Evolutionary conservation across 2,329 filamentous ascomycete species (phyloP).

Genomic region (Tolypocladium paradoxum): DNA sequence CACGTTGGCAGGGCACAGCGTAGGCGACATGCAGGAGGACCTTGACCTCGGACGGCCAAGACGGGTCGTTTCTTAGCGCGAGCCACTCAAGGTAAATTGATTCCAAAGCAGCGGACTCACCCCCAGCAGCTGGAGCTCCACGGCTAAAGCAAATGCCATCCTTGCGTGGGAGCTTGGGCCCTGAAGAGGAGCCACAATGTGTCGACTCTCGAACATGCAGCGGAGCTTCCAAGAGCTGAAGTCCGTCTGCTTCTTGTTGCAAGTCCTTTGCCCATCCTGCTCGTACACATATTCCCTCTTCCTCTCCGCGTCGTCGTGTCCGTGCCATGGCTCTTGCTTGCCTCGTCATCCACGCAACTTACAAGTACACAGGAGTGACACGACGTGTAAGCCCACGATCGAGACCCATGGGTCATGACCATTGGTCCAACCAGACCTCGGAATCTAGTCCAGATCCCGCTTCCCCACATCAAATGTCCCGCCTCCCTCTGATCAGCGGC

Average conservation of each 20-base stretch:
- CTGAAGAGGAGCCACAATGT: not conserved
- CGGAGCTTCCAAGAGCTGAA: not conserved
- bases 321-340: not conserved
- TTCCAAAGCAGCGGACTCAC: not conserved
- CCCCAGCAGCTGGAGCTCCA: not conserved
- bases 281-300: not conserved
- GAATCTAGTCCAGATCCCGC: not conserved
- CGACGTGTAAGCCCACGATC: not conserved
- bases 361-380: too few species aligned
- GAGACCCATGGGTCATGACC: not conserved
- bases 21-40: not conserved
- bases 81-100: not conserved
- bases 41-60: not conserved
- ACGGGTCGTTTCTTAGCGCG: not conserved
- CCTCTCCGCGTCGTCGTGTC: not conserved
- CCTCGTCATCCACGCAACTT: not conserved
- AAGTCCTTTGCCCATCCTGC: not conserved
- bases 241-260: not conserved
- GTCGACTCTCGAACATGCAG: not conserved
- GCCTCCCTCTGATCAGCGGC: not conserved
- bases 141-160: not conserved
- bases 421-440: not conserved
- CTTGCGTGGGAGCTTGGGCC: not conserved
- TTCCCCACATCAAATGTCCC: not conserved
- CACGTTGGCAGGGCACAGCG: too few species aligned